phyloP scores from a whole-genome alignment of 768 basidiomycete species.

The Podaxis sp. region DNA sequence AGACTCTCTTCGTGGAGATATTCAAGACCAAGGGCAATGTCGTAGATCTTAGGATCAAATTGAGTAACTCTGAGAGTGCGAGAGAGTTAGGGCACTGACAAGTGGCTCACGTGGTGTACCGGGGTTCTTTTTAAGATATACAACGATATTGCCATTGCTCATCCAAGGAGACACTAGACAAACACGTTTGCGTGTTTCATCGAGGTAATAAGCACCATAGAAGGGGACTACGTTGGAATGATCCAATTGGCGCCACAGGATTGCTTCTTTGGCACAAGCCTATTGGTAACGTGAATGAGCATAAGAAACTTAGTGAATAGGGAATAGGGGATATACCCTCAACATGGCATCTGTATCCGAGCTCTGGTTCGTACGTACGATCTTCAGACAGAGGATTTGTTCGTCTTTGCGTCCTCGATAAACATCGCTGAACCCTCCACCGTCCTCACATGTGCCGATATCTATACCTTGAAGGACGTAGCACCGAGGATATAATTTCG shows the following conservation, averaged over 20 bases:
- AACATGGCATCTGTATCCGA: no score
- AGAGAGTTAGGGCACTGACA: background rate
- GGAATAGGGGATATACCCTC: no score
- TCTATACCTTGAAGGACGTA: no score
- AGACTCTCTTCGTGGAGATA: conserved; percentile 17
- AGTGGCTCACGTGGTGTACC: background rate
- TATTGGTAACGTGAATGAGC: no score
- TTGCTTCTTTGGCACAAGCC: conserved; percentile 4
- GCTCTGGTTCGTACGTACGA: conserved; percentile 23
- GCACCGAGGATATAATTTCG: no score
- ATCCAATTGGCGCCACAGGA: background rate
- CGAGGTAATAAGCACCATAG: conserved; percentile 1
- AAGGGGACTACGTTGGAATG: conserved; percentile 4
- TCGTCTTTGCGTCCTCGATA: conserved; percentile 23
- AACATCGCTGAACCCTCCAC: conserved; percentile 29
- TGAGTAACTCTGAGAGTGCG: background rate
- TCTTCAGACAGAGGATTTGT: conserved; percentile 24
- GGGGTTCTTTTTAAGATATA: conserved; percentile 1
- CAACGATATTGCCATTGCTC: conserved; percentile 11
- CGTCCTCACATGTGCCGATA: no score
- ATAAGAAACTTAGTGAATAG: no score
- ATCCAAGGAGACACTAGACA: conserved; percentile 18
- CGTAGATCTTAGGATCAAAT: background rate
- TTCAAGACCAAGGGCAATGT: conserved; percentile 1
- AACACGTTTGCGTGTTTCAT: background rate